A percentile compares a stretch with the other conserved stretches of the same genome.
Conservation (phyloP, 1,284 basidiomycete species). For the Cronartium ribicola region DNA sequence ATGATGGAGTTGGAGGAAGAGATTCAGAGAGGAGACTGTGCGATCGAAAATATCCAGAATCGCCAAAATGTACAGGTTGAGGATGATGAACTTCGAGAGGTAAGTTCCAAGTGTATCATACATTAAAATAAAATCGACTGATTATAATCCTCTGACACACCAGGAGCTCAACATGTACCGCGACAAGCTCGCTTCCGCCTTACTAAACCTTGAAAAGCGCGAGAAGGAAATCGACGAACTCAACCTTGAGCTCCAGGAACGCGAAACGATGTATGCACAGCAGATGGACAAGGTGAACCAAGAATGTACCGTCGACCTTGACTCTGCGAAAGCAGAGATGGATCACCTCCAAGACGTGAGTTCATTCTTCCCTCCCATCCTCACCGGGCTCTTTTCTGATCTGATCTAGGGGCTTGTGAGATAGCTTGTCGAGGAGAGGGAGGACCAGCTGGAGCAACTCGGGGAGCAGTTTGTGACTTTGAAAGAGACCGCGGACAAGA, state of each 20-base stretch:
- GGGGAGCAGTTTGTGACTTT: constrained; percentile 67
- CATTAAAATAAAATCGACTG: neutral
- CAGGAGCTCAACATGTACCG: constrained; percentile 52
- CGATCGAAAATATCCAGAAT: constrained; percentile 34
- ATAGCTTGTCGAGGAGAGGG: constrained; percentile 66
- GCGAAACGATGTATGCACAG: constrained; percentile 47
- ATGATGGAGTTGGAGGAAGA: constrained; percentile 52
- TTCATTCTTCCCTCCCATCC: constrained; percentile 1
- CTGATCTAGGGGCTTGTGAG: neutral
- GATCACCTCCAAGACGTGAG: constrained; percentile 53
- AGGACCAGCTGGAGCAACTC: constrained; percentile 67
- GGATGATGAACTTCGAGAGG: constrained; percentile 29
- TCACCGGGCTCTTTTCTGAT: neutral
- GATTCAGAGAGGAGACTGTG: constrained; percentile 43
- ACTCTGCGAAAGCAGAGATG: constrained; percentile 50
- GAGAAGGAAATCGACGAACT: constrained; percentile 53
- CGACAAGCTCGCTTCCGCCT: constrained; percentile 51
- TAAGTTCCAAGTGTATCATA: neutral
- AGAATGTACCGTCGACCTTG: constrained; percentile 52
- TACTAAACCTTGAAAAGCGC: constrained; percentile 52
- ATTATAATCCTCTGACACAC: neutral
- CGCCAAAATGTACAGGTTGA: constrained; percentile 10
- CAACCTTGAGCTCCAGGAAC: constrained; percentile 51
- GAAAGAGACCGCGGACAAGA: constrained; percentile 64
- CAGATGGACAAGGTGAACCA: constrained; percentile 52